Percentiles rank a stretch among this genome's conserved stretches.
phyloP scores from a whole-genome alignment of 1,284 basidiomycete genomes.

The Bondarzewia mesenterica region DNA sequence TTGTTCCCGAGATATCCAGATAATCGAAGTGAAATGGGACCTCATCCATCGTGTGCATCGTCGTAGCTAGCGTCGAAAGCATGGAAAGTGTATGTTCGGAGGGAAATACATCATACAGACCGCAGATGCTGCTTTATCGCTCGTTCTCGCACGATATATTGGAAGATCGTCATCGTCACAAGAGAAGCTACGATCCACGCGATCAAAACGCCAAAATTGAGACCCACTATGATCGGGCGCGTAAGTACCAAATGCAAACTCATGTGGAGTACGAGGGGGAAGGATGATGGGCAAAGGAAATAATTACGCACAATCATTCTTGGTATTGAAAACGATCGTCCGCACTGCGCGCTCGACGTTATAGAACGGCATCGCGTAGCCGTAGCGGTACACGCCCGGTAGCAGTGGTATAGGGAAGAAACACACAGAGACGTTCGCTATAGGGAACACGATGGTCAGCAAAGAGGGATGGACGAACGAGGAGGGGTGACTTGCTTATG shows the following conservation, averaged over 20 bases:
- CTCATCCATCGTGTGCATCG: too few relatives aligned
- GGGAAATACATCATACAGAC: too few relatives aligned
- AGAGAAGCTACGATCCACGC: slow-evolving; percentile 46
- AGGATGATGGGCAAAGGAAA: background rate
- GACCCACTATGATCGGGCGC: slow-evolving; percentile 33
- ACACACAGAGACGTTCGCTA: slow-evolving; percentile 63
- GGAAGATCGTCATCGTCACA: background rate
- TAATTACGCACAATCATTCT: slow-evolving; percentile 40
- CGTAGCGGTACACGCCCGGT: slow-evolving; percentile 58
- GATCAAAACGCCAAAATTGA: slow-evolving; percentile 53
- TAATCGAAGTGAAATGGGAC: background rate
- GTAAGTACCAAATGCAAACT: background rate
- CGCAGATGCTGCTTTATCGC: background rate
- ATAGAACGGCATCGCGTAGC: slow-evolving; percentile 68
- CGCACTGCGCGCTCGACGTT: slow-evolving; percentile 54
- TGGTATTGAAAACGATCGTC: slow-evolving; percentile 61
- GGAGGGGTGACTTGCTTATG: slow-evolving; percentile 35
- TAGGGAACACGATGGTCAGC: background rate
- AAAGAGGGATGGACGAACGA: background rate
- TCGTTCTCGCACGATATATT: background rate
- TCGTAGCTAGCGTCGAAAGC: too few relatives aligned
- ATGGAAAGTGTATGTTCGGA: too few relatives aligned
- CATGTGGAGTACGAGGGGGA: background rate
- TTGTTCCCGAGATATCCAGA: background rate
- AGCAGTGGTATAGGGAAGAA: slow-evolving; percentile 59